A percentile compares a stretch with the other conserved stretches of the same genome.
phyloP scores from a whole-genome alignment of 768 basidiomycete species.

The Auriscalpium vulgare region DNA sequence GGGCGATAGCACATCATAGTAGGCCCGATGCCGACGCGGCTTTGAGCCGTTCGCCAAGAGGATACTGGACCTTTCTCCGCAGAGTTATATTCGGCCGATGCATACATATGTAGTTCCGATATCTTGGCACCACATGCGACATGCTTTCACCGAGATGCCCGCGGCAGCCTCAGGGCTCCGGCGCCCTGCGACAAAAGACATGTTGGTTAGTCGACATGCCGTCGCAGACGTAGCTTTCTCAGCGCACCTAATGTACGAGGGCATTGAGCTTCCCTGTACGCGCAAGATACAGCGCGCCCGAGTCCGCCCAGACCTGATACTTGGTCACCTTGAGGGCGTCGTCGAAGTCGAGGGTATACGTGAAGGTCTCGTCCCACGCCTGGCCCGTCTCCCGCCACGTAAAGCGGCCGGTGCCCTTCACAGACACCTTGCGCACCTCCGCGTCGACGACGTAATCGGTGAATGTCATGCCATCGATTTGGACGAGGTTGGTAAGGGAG shows the following conservation, averaged over 20 bases:
- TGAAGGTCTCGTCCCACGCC: conserved; percentile 56
- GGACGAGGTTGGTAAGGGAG: conserved; percentile 35
- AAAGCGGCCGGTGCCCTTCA: conserved; percentile 47
- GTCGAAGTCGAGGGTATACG: conserved; percentile 55
- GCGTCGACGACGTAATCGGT: conserved; percentile 47
- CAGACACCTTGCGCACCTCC: conserved; percentile 41
- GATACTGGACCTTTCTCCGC: no score
- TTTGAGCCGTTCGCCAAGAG: no score
- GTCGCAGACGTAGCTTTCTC: no score
- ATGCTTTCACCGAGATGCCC: no score
- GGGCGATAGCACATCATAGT: no score
- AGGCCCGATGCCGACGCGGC: no score
- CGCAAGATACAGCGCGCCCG: conserved; percentile 56
- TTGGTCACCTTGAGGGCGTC: conserved; percentile 43
- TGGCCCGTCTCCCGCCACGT: conserved; percentile 46
- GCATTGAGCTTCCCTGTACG: conserved; percentile 38
- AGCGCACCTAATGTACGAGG: conserved; percentile 1
- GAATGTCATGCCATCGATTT: conserved; percentile 46
- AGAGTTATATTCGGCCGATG: no score
- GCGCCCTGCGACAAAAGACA: no score
- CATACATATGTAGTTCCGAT: no score
- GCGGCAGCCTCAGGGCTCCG: no score
- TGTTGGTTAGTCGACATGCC: no score
- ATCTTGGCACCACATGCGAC: no score
- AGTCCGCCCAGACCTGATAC: conserved; percentile 66